Conservation (phyloP, 2,329 filamentous ascomycete species). For the Arthrobotrys conoides region DNA sequence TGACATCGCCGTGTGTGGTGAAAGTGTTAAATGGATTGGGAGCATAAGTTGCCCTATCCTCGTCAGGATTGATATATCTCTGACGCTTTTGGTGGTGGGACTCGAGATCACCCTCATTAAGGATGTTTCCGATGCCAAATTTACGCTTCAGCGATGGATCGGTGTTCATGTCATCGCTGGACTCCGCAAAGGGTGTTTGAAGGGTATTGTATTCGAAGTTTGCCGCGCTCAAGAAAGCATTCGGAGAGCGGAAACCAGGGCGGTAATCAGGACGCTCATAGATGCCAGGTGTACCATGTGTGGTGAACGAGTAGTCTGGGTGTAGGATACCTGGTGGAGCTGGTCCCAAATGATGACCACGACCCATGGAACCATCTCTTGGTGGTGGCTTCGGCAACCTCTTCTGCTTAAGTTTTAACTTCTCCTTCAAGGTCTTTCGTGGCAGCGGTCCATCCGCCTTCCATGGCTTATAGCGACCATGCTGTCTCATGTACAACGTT, state of each 20-base stretch:
- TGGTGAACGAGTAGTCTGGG: slow-evolving; percentile 52
- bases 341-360: slow-evolving; percentile 30
- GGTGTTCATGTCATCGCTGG: slow-evolving; percentile 51
- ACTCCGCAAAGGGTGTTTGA: slow-evolving; percentile 40
- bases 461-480: slow-evolving; percentile 58
- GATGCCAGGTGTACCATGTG: slow-evolving; percentile 46
- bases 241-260: slow-evolving; percentile 50
- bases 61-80: slow-evolving; percentile 44
- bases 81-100: slow-evolving; percentile 48
- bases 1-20: slow-evolving; percentile 53
- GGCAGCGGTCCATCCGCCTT: slow-evolving; percentile 57
- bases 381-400: slow-evolving; percentile 56
- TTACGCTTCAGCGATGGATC: slow-evolving; percentile 56
- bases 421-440: slow-evolving; percentile 58
- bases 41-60: slow-evolving; percentile 24
- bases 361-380: slow-evolving; percentile 48
- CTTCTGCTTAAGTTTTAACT: slow-evolving; percentile 58
- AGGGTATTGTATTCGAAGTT: slow-evolving; percentile 55
- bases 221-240: slow-evolving; percentile 45
- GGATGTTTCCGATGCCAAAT: slow-evolving; percentile 49
- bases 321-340: slow-evolving; percentile 36
- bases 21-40: slow-evolving; percentile 49
- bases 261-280: slow-evolving; percentile 57
- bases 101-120: slow-evolving; percentile 56
- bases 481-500: slow-evolving; percentile 59